A percentile compares a stretch with the other conserved stretches of the same genome.
These are phyloP conservation scores for Trichophyton schoenleinii DNA, from an alignment of 2,329 filamentous ascomycete genomes.

Conservation along the genomic window DNA sequence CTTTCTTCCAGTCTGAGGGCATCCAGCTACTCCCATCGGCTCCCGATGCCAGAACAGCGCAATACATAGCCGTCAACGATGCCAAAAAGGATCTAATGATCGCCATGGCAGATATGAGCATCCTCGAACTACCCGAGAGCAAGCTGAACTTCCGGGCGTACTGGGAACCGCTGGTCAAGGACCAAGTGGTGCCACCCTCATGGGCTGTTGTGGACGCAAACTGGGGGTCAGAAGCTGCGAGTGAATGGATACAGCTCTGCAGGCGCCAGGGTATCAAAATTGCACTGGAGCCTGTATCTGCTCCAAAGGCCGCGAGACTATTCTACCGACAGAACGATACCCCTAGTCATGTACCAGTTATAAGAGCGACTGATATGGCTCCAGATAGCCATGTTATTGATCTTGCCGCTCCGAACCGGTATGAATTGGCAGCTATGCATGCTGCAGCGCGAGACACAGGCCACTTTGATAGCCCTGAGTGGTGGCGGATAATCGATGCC, in stretches of 20 bases:
- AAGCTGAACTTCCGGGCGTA: slow-evolving; percentile 35
- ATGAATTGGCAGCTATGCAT: slow-evolving; percentile 74
- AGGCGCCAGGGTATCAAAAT: slow-evolving; percentile 46
- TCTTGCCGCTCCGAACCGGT: slow-evolving; percentile 68
- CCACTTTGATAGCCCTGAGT: slow-evolving; percentile 56
- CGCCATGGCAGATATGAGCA: slow-evolving; percentile 91
- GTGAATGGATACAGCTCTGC: slow-evolving; percentile 53
- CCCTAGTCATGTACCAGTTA: slow-evolving; percentile 16
- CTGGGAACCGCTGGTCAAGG: slow-evolving; percentile 50
- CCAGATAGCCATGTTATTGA: slow-evolving; percentile 51
- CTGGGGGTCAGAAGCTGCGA: slow-evolving; percentile 57
- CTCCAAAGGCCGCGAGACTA: slow-evolving; percentile 59
- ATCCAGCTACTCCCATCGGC: slow-evolving; percentile 46
- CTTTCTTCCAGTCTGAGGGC: slow-evolving; percentile 52
- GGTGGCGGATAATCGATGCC: slow-evolving; percentile 70
- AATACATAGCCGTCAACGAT: slow-evolving; percentile 87
- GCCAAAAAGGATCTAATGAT: slow-evolving; percentile 69
- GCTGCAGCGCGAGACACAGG: slow-evolving; percentile 51
- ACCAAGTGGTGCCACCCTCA: slow-evolving; percentile 44
- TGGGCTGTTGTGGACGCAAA: slow-evolving; percentile 83
- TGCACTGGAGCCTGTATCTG: slow-evolving; percentile 82
- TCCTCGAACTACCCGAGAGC: slow-evolving; percentile 45
- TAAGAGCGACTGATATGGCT: slow-evolving; percentile 36
- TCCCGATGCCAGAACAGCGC: slow-evolving; percentile 58
- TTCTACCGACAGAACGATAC: slow-evolving; percentile 36